A percentile compares a stretch with the other conserved stretches of the same genome.
Conservation (phyloP, 306 rosid species). For the apple (Malus domestica) region DNA sequence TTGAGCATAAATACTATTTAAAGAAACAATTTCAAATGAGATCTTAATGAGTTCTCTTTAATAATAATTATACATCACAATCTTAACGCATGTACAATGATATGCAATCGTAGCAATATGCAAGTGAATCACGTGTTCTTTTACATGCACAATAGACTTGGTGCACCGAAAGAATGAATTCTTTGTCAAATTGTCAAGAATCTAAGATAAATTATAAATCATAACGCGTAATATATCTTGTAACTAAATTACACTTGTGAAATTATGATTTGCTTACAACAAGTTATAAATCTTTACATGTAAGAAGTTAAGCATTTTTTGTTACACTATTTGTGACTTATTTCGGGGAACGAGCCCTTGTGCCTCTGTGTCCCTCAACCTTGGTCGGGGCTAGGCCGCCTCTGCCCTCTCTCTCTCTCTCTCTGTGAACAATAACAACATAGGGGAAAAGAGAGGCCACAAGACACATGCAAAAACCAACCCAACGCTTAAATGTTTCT, state of each 20-base stretch:
- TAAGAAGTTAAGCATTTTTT: background rate
- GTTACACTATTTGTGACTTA: background rate
- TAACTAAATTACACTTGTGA: background rate
- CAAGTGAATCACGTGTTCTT: background rate
- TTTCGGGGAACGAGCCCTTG: no score
- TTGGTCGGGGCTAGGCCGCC: background rate
- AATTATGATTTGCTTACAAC: no score
- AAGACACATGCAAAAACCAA: background rate
- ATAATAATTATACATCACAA: no score
- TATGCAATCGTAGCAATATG: no score
- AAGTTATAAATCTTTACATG: no score
- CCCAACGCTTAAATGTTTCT: background rate
- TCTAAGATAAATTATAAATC: no score
- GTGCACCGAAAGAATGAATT: no score
- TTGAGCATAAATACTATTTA: no score
- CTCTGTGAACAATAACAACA: constrained; percentile 4
- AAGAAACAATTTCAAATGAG: background rate
- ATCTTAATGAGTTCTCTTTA: no score
- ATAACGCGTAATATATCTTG: no score
- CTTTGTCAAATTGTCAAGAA: background rate
- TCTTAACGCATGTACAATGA: no score
- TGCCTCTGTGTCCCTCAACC: background rate
- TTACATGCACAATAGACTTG: background rate
- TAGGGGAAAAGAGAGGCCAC: constrained; percentile 1
- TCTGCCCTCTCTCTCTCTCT: background rate